Conservation (phyloP, 1,284 basidiomycete genomes). For the Wolfiporia cocos region DNA sequence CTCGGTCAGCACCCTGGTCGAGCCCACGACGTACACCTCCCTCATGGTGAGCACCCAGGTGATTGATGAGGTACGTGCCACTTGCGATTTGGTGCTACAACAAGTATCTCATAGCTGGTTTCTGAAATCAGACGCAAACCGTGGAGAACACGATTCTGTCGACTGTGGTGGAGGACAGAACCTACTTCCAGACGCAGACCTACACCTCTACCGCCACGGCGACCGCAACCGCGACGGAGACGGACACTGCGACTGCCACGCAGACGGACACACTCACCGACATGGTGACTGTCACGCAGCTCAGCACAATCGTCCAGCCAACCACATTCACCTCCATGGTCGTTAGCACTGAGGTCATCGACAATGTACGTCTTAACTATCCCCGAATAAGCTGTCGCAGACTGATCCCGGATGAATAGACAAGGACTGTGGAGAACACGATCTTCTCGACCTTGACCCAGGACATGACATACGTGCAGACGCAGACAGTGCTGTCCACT, state of each 20-base stretch:
- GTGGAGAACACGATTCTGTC: slow-evolving; percentile 23
- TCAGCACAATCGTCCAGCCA: slow-evolving; percentile 25
- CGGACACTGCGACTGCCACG: slow-evolving; percentile 33
- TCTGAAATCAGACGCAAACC: slow-evolving; percentile 21
- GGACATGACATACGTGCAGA: slow-evolving; percentile 34
- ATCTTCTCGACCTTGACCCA: slow-evolving; percentile 36
- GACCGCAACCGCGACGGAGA: slow-evolving; percentile 26
- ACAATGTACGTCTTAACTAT: slow-evolving; percentile 34
- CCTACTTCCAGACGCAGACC: slow-evolving; percentile 18
- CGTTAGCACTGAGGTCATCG: slow-evolving; percentile 51
- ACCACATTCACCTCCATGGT: slow-evolving; percentile 51
- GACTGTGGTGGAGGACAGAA: slow-evolving; percentile 14
- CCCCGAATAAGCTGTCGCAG: too few relatives aligned
- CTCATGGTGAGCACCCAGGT: slow-evolving; percentile 50
- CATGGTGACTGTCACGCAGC: slow-evolving; percentile 23
- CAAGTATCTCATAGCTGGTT: background rate
- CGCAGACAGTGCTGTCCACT: slow-evolving; percentile 38
- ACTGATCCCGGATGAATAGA: slow-evolving; percentile 26
- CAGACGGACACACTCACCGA: slow-evolving; percentile 33
- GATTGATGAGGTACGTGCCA: slow-evolving; percentile 47
- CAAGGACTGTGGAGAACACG: slow-evolving; percentile 49
- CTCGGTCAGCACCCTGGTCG: slow-evolving; percentile 23
- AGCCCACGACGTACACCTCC: slow-evolving; percentile 48
- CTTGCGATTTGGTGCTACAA: background rate
- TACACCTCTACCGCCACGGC: slow-evolving; percentile 44